Conservation (phyloP, 805 yeast species). For the Metschnikowia amazonensis region DNA sequence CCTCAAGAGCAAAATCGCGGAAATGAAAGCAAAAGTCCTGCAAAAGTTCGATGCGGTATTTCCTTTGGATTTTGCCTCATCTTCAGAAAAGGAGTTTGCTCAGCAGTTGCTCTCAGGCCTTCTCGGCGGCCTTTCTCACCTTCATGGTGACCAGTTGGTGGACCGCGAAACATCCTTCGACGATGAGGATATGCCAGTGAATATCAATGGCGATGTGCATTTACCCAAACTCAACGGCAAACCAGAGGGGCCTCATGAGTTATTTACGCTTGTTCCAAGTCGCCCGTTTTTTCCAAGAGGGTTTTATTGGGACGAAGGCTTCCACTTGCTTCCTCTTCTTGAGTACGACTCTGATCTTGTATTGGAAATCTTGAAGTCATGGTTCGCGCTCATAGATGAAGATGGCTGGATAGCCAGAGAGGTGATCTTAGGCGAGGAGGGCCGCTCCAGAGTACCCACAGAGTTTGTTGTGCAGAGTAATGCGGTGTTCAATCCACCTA, state of each 20-base stretch:
- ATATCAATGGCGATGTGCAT: slow-evolving; percentile 19
- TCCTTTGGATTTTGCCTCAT: slow-evolving; percentile 53
- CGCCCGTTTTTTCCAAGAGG: slow-evolving; percentile 95
- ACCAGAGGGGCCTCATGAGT: slow-evolving; percentile 72
- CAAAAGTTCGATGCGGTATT: slow-evolving; percentile 50
- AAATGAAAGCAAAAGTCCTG: slow-evolving; percentile 41
- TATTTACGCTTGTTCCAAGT: slow-evolving; percentile 85
- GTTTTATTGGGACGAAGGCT: slow-evolving; percentile 98
- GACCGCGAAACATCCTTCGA: slow-evolving; percentile 67
- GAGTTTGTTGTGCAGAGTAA: slow-evolving; percentile 86
- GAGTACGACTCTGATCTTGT: slow-evolving; percentile 81
- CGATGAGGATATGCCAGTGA: slow-evolving; percentile 62
- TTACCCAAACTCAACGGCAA: slow-evolving; percentile 44
- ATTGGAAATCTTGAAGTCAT: slow-evolving; percentile 74
- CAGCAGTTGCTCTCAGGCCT: slow-evolving; percentile 77
- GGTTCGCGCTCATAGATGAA: slow-evolving; percentile 83
- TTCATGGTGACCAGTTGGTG: slow-evolving; percentile 77
- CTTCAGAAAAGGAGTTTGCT: slow-evolving; percentile 52
- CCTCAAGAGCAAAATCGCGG: slow-evolving; percentile 33
- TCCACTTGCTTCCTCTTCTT: slow-evolving; percentile 78
- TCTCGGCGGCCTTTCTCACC: slow-evolving; percentile 86
- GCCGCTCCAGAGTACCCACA: slow-evolving; percentile 79
- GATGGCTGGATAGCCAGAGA: slow-evolving; percentile 98
- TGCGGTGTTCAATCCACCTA: slow-evolving; percentile 92
- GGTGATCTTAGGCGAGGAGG: slow-evolving; percentile 88